Conservation (phyloP, 139 green algal species). For the Picocystis salinarum region DNA sequence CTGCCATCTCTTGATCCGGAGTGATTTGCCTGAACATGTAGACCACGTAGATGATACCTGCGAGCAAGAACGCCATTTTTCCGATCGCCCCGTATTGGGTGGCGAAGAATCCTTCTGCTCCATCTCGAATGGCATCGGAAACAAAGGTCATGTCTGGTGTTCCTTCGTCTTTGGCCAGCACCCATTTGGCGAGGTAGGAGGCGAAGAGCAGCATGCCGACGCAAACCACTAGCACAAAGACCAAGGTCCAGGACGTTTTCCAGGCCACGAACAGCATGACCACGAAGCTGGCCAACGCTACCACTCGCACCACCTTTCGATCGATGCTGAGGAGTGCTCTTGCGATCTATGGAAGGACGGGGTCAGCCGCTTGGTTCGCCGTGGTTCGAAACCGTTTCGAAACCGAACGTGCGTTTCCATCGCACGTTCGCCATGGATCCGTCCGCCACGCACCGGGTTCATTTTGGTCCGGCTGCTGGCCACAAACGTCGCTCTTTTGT, state of each 20-base stretch:
- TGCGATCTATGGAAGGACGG: too few relatives aligned
- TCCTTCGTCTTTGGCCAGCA: conserved; percentile 39
- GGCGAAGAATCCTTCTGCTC: conserved; percentile 37
- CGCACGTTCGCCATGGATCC: too few relatives aligned
- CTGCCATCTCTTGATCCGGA: conserved; percentile 27
- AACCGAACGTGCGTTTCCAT: too few relatives aligned
- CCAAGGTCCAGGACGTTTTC: conserved; percentile 11
- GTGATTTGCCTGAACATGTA: conserved; percentile 34
- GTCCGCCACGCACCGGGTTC: too few relatives aligned
- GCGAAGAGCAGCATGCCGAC: conserved; percentile 28
- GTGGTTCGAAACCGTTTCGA: too few relatives aligned
- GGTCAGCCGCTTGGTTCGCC: too few relatives aligned
- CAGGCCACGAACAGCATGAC: conserved; percentile 15
- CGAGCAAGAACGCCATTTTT: conserved; percentile 23
- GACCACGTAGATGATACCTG: conserved; percentile 25
- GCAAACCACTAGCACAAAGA: conserved; percentile 31
- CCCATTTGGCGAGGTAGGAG: conserved; percentile 31
- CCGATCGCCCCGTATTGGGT: conserved; percentile 40
- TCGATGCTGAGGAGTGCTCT: too few relatives aligned
- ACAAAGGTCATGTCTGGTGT: conserved; percentile 32
- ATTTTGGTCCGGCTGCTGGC: too few relatives aligned
- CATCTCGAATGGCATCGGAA: conserved; percentile 38
- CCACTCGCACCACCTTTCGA: too few relatives aligned
- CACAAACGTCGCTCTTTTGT: too few relatives aligned
- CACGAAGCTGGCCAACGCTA: neutral